These are phyloP conservation scores for Gelatoporia subvermispora DNA, from an alignment of 768 basidiomycete genomes.

Conservation along the genomic window DNA sequence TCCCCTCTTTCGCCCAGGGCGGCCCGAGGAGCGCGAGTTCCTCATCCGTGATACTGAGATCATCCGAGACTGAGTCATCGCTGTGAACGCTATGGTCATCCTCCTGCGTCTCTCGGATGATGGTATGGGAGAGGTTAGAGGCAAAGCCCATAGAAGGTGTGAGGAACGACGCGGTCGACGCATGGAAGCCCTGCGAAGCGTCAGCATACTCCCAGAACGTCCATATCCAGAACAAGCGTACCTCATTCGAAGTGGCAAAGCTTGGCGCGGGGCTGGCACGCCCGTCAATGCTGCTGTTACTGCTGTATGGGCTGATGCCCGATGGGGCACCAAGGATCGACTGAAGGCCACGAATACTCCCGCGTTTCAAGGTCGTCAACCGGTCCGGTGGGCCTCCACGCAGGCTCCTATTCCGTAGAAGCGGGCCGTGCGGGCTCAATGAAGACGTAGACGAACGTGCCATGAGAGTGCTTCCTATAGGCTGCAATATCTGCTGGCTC, in stretches of 20 bases:
- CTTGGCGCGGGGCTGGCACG: conserved; percentile 93
- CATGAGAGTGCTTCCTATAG: conserved; percentile 43
- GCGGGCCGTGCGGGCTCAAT: conserved; percentile 44
- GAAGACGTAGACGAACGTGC: conserved; percentile 51
- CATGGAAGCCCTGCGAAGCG: conserved; percentile 47
- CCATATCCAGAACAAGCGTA: conserved; percentile 24
- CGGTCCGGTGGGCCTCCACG: conserved; percentile 64
- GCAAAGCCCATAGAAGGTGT: conserved; percentile 93
- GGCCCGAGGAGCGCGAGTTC: conserved; percentile 92
- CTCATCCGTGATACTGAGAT: conserved; percentile 88
- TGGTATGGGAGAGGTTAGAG: conserved; percentile 91
- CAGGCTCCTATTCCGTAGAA: conserved; percentile 65
- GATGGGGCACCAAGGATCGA: conserved; percentile 65
- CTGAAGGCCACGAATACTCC: conserved; percentile 85
- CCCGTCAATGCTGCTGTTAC: conserved; percentile 79
- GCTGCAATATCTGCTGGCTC: conserved; percentile 85
- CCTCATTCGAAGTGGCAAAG: conserved; percentile 87
- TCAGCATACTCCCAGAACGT: background rate
- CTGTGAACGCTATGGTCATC: conserved; percentile 72
- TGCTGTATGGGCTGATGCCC: conserved; percentile 80
- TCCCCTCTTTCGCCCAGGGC: conserved; percentile 99
- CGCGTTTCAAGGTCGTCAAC: conserved; percentile 75
- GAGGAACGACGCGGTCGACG: conserved; percentile 64
- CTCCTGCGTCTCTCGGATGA: conserved; percentile 92
- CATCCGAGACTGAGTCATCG: conserved; percentile 59